Evolutionary conservation across 2,329 filamentous ascomycete species (phyloP).

Genomic region (Dendryphion nanum): DNA sequence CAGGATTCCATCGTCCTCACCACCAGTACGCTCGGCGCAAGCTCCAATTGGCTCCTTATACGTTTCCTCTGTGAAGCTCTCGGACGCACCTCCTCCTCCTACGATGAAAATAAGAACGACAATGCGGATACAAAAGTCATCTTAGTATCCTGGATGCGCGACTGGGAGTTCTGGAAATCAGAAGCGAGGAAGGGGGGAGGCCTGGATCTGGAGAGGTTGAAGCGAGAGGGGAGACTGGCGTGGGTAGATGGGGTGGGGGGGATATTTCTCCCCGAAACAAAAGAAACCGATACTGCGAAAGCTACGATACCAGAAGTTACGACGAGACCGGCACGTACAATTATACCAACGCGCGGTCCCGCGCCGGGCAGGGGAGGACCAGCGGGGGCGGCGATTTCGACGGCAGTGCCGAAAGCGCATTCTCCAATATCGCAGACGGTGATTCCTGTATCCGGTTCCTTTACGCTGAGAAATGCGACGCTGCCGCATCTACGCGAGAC

Average conservation of each 20-base stretch:
- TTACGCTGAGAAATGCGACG: constrained; percentile 25
- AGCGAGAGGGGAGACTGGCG: constrained; percentile 59
- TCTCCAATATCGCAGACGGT: background rate
- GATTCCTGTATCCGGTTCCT: constrained; percentile 7
- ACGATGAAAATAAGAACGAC: constrained; percentile 1
- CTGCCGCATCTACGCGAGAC: constrained; percentile 23
- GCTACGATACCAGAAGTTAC: background rate
- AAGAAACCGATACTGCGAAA: constrained; percentile 1
- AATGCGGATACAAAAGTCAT: constrained; percentile 51
- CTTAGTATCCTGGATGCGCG: constrained; percentile 79
- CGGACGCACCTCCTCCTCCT: constrained; percentile 5
- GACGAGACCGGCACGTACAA: background rate
- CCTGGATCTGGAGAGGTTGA: constrained; percentile 65
- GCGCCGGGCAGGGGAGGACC: constrained; percentile 17
- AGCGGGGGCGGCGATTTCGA: constrained; percentile 9
- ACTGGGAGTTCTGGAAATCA: constrained; percentile 74
- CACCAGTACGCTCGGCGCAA: constrained; percentile 60
- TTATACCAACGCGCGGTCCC: constrained; percentile 16
- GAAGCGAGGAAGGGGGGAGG: constrained; percentile 68
- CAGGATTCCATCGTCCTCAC: constrained; percentile 63
- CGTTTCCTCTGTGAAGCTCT: constrained; percentile 53
- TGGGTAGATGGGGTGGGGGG: constrained; percentile 74
- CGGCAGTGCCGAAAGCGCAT: background rate
- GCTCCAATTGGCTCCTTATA: constrained; percentile 56
- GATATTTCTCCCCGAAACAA: constrained; percentile 46